Conservation (phyloP, 1,139 yeast species). For the Groenewaldozyma auringiensis region DNA sequence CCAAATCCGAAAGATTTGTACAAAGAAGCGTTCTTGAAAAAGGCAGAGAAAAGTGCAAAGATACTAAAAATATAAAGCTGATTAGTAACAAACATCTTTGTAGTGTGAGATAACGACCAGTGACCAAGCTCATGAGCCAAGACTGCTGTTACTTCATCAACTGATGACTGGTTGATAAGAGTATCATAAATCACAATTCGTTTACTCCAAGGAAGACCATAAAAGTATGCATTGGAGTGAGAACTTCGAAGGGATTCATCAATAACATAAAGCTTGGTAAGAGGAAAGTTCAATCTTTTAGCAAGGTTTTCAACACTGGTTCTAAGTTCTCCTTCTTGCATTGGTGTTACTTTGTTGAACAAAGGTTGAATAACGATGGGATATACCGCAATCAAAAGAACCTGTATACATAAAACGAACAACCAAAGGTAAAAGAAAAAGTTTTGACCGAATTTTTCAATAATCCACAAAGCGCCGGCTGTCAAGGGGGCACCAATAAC, state of each 20-base stretch:
- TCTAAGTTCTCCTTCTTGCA: slow-evolving; percentile 85
- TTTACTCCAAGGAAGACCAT: slow-evolving; percentile 94
- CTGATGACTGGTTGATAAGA: slow-evolving; percentile 68
- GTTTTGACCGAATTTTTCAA: slow-evolving; percentile 68
- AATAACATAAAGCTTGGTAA: slow-evolving; percentile 72
- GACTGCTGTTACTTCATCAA: slow-evolving; percentile 83
- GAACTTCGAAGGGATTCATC: slow-evolving; percentile 95
- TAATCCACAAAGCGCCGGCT: slow-evolving; percentile 69
- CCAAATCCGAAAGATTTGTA: slow-evolving; percentile 73
- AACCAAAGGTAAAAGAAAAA: slow-evolving; percentile 75
- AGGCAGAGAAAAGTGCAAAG: slow-evolving; percentile 68
- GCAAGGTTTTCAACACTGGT: slow-evolving; percentile 77
- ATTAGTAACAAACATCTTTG: slow-evolving; percentile 56
- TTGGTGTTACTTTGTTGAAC: slow-evolving; percentile 83
- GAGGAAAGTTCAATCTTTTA: slow-evolving; percentile 67
- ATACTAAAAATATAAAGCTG: slow-evolving; percentile 58
- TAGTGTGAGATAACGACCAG: slow-evolving; percentile 84
- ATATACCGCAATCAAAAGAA: slow-evolving; percentile 57
- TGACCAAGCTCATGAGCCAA: slow-evolving; percentile 97
- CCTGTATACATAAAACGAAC: slow-evolving; percentile 62
- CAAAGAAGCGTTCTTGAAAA: slow-evolving; percentile 69
- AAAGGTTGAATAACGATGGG: slow-evolving; percentile 87
- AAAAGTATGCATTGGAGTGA: slow-evolving; percentile 93
- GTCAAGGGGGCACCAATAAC: slow-evolving; percentile 66
- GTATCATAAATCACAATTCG: slow-evolving; percentile 92